Conservation (phyloP, 139 green algal species). For the Raphidocelis subcapitata region DNA sequence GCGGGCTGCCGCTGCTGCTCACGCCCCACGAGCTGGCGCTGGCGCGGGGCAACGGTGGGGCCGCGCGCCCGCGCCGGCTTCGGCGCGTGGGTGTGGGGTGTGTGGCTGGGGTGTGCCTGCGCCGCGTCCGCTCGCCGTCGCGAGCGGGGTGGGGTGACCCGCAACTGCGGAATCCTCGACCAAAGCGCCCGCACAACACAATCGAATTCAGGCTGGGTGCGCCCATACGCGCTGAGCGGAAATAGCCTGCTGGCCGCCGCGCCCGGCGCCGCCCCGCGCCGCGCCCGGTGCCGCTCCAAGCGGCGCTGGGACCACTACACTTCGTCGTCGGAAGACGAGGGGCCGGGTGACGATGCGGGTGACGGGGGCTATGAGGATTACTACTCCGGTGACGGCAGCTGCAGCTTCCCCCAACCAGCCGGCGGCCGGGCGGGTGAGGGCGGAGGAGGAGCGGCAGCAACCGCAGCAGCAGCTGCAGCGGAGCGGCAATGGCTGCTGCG, state of each 20-base stretch:
- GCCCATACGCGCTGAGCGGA: neutral
- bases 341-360: neutral
- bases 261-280: neutral
- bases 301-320: neutral
- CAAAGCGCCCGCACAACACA: neutral
- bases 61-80: neutral
- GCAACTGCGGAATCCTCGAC: neutral
- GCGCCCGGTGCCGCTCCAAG: constrained; percentile 1
- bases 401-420: neutral
- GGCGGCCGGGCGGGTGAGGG: too few species aligned
- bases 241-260: neutral
- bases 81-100: neutral
- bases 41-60: constrained; percentile 34
- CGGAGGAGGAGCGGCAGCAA: too few species aligned
- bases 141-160: neutral
- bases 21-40: constrained; percentile 45
- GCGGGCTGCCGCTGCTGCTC: constrained; percentile 53
- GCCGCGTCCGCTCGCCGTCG: neutral
- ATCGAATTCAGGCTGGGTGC: neutral
- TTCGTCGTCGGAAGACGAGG: too few species aligned
- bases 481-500: too few species aligned
- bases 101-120: neutral
- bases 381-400: too few species aligned
- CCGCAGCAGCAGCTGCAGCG: too few species aligned
- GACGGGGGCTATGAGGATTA: constrained; percentile 10